Conservation (phyloP, 306 rosid species). For the Fragaria ananassa region DNA sequence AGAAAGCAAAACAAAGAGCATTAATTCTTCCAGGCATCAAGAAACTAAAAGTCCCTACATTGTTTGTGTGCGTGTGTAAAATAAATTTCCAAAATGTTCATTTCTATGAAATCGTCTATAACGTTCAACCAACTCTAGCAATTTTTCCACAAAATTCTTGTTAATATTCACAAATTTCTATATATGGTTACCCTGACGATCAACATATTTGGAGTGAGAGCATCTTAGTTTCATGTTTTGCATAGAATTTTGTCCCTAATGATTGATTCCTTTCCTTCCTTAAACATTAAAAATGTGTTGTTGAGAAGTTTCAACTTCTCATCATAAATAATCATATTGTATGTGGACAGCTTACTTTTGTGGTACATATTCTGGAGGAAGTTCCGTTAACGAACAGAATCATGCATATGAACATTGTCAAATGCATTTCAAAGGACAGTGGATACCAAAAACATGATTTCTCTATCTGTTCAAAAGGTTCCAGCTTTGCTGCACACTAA, state of each 20-base stretch:
- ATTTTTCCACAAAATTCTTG: background rate
- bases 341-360: background rate
- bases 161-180: background rate
- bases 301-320: background rate
- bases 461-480: background rate
- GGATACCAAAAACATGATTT: background rate
- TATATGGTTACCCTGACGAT: background rate
- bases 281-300: background rate
- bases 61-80: background rate
- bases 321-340: background rate
- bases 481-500: background rate
- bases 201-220: background rate
- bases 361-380: background rate
- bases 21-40: background rate
- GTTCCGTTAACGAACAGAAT: background rate
- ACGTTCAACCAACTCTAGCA: background rate
- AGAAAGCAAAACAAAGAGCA: background rate
- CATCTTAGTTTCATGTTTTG: background rate
- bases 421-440: background rate
- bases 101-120: background rate
- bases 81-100: background rate
- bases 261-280: background rate
- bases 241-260: background rate
- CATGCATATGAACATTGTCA: background rate
- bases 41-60: background rate